These are phyloP conservation scores for Crithidia brevicula DNA, from an alignment of 208 protist species.

Conservation along the genomic window DNA sequence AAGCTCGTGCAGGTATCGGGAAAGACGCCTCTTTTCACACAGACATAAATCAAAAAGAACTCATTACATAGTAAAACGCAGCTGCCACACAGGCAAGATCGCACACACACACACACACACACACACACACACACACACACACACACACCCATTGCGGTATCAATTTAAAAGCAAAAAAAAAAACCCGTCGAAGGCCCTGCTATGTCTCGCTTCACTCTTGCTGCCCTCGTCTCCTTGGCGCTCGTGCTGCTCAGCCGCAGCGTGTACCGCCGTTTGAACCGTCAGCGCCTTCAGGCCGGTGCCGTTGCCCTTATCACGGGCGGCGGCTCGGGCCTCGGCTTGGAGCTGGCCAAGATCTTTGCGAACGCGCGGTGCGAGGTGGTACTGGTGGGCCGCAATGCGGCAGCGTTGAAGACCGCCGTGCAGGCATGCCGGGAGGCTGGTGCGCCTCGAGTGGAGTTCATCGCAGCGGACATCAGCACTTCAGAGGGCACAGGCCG, in stretches of 20 bases:
- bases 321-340: slow-evolving; percentile 69
- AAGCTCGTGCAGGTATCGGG: too few relatives aligned
- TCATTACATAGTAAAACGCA: too few relatives aligned
- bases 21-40: too few relatives aligned
- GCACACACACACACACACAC: too few relatives aligned
- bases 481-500: slow-evolving; percentile 38
- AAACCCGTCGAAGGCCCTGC: too few relatives aligned
- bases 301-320: slow-evolving; percentile 81
- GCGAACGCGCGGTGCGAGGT: slow-evolving; percentile 56
- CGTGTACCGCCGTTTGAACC: slow-evolving; percentile 26
- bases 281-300: slow-evolving; percentile 37
- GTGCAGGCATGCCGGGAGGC: slow-evolving; percentile 39
- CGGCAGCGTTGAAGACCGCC: slow-evolving; percentile 37
- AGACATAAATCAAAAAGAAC: too few relatives aligned
- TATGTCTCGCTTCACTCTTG: slow-evolving; percentile 10
- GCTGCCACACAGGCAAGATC: too few relatives aligned
- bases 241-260: slow-evolving; percentile 27
- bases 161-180: too few relatives aligned
- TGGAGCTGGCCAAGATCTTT: slow-evolving; percentile 71
- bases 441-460: slow-evolving; percentile 57
- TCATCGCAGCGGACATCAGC: slow-evolving; percentile 69
- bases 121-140: too few relatives aligned
- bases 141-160: too few relatives aligned
- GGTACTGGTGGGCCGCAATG: slow-evolving; percentile 78
- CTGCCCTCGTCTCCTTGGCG: slow-evolving; percentile 32